Evolutionary conservation across 73 alveolate species (phyloP), one percentile per base, ranked within the genome.

Genomic region (Paramecium sonneborni): DNA sequence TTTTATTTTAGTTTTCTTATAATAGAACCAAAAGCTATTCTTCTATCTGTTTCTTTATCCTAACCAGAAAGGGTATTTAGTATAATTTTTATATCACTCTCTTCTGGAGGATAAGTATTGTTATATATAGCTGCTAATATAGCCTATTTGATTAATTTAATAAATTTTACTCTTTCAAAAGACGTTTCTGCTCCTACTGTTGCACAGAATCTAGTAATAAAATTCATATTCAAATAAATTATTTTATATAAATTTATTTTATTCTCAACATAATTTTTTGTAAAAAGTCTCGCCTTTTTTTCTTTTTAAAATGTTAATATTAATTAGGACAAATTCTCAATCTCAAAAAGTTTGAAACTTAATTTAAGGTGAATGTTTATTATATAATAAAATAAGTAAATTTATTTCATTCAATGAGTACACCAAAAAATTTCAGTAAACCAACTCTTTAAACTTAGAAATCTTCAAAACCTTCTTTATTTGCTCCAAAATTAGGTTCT

Each of bases 101-200:
- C 90, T 9, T 46, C 41, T 26, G 90, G 90, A 20, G 90, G 90
- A 12, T 20, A 24, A 1, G 44, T 23, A 44, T 79, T 46, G 18
- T 6, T 14, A 44, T 43, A 43, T 0, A 48, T 79, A 20, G 74
- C 90, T 24, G 90, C 69, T 34, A 79, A 23, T 46, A 41, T 38
- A 43, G 90, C 90, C 90, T 79, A 79, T 11, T 79, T 43, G 15
- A 14, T 20, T 2, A 43, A 18, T n/a, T 41, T 9, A 43, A 14
- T 20, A 20, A 52, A n/a, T 52, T 18, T 23, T 79, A 79, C 90
- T 43, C 55, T 79, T 43, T 79, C 90, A 44, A 79, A 79, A n/a
- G n/a, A 8, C 2, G 90, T 79, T 11, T 79, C 90, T 41, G 90
- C 90, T 43, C 90, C 90, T 8, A 38, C 18, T 57, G 90, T 79